Conservation (phyloP, 257 asterid species). For the Capsicum pubescens region DNA sequence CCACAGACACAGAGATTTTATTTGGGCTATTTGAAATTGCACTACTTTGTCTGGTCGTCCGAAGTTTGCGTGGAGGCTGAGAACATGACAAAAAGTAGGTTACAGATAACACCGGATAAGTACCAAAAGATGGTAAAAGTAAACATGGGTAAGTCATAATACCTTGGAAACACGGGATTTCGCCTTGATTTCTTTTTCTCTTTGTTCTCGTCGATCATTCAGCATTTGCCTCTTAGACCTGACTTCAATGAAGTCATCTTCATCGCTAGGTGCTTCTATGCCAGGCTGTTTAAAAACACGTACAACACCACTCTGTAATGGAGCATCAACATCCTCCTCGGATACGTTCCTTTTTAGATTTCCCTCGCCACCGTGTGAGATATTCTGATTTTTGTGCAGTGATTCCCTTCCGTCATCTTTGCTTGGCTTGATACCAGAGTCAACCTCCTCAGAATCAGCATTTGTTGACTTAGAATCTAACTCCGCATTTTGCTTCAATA, state of each 20-base stretch:
- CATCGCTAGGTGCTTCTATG: constrained; percentile 92
- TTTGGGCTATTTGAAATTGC: constrained; percentile 52
- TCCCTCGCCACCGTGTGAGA: constrained; percentile 51
- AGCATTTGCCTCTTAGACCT: constrained; percentile 97
- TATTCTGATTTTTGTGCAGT: constrained; percentile 43
- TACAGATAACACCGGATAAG: constrained; percentile 11
- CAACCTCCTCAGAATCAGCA: constrained; percentile 45
- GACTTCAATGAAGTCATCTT: constrained; percentile 96
- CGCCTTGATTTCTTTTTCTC: constrained; percentile 86
- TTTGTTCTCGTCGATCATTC: constrained; percentile 91
- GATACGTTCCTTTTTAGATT: constrained; percentile 57
- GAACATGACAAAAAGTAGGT: constrained; percentile 18
- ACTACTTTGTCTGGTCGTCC: constrained; percentile 51
- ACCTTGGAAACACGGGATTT: constrained; percentile 71
- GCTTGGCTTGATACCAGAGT: constrained; percentile 46
- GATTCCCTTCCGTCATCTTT: constrained; percentile 49
- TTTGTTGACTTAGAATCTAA: constrained; percentile 49
- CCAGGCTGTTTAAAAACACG: constrained; percentile 91
- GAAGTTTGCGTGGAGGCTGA: constrained; percentile 66
- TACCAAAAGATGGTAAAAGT: neutral
- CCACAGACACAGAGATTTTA: constrained; percentile 44
- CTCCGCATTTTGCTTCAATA: constrained; percentile 52
- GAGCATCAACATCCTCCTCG: constrained; percentile 90
- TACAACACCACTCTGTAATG: constrained; percentile 95
- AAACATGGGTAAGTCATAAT: constrained; percentile 34